Conservation (phyloP, 768 basidiomycete species). For the Lentinula aciculospora region DNA sequence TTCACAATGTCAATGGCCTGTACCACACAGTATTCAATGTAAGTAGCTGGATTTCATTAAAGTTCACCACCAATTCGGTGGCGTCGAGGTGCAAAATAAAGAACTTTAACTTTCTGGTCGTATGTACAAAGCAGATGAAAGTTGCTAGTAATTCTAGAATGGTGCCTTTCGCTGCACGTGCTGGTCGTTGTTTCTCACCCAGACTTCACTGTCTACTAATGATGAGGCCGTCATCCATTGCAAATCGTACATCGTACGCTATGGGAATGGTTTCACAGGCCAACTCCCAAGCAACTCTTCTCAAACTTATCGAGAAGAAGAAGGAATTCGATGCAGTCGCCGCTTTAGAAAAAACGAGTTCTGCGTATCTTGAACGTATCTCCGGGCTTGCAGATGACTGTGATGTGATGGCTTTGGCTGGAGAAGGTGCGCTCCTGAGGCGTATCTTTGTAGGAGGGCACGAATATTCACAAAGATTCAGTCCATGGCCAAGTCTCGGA, state of each 20-base stretch:
- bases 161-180: too few species aligned
- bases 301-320: slow-evolving; percentile 70
- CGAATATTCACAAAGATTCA: slow-evolving; percentile 18
- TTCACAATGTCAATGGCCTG: background rate
- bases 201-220: too few species aligned
- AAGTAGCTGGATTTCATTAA: background rate
- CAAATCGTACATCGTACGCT: slow-evolving; percentile 45
- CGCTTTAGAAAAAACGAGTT: slow-evolving; percentile 61
- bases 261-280: slow-evolving; percentile 29
- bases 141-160: too few species aligned
- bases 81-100: background rate
- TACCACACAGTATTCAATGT: background rate
- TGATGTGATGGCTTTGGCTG: slow-evolving; percentile 74
- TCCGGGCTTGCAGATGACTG: slow-evolving; percentile 67
- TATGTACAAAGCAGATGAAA: too few species aligned
- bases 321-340: slow-evolving; percentile 75
- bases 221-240: slow-evolving; percentile 52
- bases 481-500: slow-evolving; percentile 74
- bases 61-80: slow-evolving; percentile 6
- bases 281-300: slow-evolving; percentile 40
- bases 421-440: slow-evolving; percentile 40
- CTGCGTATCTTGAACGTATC: slow-evolving; percentile 60
- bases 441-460: background rate
- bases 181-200: too few species aligned
- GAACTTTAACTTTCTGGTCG: too few species aligned